Evolutionary conservation across 2,329 filamentous ascomycete genomes (phyloP).

Genomic region (Ceratocystis albifundus): DNA sequence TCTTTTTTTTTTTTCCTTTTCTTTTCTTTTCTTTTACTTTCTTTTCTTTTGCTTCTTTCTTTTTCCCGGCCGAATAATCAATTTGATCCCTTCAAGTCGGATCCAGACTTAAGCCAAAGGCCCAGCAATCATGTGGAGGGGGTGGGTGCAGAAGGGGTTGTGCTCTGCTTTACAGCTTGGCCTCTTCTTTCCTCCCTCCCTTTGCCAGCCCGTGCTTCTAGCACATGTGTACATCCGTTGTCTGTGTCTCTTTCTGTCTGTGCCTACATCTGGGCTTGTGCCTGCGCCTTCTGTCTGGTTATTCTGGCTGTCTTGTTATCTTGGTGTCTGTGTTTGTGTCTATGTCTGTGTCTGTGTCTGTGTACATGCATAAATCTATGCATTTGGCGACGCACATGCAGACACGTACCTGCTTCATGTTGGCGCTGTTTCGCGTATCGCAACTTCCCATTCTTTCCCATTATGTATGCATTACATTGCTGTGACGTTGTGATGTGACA

Average conservation of each 20-base stretch:
- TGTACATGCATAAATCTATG: not conserved
- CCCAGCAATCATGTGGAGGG: not conserved
- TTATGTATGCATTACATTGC: not conserved
- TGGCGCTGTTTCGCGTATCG: not conserved
- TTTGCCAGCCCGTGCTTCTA: not conserved
- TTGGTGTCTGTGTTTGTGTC: not conserved
- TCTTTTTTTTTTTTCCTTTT: too few relatives aligned
- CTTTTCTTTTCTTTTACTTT: too few relatives aligned
- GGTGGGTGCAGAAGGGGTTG: not conserved
- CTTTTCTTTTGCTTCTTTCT: too few relatives aligned
- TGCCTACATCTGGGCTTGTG: not conserved
- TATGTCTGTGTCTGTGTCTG: not conserved
- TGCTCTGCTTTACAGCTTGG: not conserved
- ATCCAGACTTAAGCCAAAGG: not conserved
- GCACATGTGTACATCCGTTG: not conserved
- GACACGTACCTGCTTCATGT: conserved; percentile 10
- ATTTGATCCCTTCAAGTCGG: not conserved
- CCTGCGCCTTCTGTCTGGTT: too few relatives aligned
- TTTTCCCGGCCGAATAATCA: not conserved
- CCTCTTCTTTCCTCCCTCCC: not conserved
- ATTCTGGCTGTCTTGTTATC: not conserved
- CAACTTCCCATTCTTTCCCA: not conserved
- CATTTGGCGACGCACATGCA: not conserved
- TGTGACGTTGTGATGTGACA: conserved; percentile 3
- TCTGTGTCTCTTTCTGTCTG: not conserved